Conservation (phyloP, 2,329 filamentous ascomycete genomes). For the Botrytis pseudocinerea region DNA sequence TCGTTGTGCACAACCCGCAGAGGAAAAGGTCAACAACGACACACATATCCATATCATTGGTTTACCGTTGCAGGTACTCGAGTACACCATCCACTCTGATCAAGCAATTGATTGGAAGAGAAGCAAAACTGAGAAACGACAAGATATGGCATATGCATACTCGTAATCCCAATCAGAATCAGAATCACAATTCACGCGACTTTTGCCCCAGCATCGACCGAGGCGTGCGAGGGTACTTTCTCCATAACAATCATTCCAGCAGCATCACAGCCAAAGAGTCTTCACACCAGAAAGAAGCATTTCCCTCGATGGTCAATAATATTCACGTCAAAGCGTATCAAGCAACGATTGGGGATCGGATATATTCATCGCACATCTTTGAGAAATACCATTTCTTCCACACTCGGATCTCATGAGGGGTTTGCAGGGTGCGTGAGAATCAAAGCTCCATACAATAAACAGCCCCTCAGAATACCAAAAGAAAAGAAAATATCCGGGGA, state of each 20-base stretch:
- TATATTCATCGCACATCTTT: background rate
- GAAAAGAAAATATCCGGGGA: conserved; percentile 11
- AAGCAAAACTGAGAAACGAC: conserved; percentile 8
- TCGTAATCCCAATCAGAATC: background rate
- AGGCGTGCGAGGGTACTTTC: background rate
- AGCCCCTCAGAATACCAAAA: background rate
- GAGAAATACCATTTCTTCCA: background rate
- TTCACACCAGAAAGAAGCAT: background rate
- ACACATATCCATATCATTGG: background rate
- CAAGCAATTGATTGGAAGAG: conserved; percentile 10
- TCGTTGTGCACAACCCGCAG: background rate
- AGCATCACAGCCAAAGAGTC: conserved; percentile 1
- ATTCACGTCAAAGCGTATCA: background rate
- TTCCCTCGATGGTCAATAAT: background rate
- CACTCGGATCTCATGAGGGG: background rate
- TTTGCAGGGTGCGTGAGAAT: background rate
- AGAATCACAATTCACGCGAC: background rate
- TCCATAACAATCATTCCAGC: conserved; percentile 4
- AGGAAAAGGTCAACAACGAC: background rate
- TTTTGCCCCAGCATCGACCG: background rate
- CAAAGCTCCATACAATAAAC: background rate
- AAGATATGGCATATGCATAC: background rate
- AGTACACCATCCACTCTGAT: background rate
- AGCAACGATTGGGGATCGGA: background rate
- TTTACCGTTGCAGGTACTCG: background rate